Evolutionary conservation across 1,139 yeast genomes (phyloP).

Genomic region (Pichia sp.): DNA sequence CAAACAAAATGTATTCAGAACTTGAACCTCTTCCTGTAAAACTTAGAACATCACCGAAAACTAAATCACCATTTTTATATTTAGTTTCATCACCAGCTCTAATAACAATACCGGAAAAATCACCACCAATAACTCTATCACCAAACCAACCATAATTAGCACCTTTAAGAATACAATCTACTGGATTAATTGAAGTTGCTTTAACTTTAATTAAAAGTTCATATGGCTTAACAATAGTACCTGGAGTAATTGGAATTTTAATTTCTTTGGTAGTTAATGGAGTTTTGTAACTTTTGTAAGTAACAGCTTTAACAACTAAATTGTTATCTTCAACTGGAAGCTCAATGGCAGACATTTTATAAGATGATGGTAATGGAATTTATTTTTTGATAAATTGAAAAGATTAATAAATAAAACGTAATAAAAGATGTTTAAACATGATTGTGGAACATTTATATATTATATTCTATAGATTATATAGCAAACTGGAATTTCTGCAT

Average conservation of each 20-base stretch:
- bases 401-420: no score
- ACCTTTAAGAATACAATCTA: slow-evolving; percentile 45
- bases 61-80: slow-evolving; percentile 51
- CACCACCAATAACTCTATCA: slow-evolving; percentile 47
- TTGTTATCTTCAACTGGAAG: slow-evolving; percentile 11
- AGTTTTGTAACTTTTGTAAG: slow-evolving; percentile 15
- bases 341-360: background rate
- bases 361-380: no score
- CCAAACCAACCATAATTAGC: slow-evolving; percentile 28
- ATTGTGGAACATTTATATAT: no score
- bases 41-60: slow-evolving; percentile 49
- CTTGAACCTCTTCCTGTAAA: slow-evolving; percentile 44
- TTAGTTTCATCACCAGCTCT: slow-evolving; percentile 46
- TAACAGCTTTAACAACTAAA: slow-evolving; percentile 14
- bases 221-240: slow-evolving; percentile 32
- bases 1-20: slow-evolving; percentile 43
- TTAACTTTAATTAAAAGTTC: slow-evolving; percentile 53
- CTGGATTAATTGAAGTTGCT: slow-evolving; percentile 61
- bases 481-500: no score
- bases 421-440: no score
- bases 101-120: slow-evolving; percentile 59
- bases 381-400: no score
- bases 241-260: slow-evolving; percentile 8
- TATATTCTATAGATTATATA: no score
- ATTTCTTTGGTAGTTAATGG: slow-evolving; percentile 18